phyloP scores from a whole-genome alignment of 305 asterid genomes.

The Rubia tinctorum region DNA sequence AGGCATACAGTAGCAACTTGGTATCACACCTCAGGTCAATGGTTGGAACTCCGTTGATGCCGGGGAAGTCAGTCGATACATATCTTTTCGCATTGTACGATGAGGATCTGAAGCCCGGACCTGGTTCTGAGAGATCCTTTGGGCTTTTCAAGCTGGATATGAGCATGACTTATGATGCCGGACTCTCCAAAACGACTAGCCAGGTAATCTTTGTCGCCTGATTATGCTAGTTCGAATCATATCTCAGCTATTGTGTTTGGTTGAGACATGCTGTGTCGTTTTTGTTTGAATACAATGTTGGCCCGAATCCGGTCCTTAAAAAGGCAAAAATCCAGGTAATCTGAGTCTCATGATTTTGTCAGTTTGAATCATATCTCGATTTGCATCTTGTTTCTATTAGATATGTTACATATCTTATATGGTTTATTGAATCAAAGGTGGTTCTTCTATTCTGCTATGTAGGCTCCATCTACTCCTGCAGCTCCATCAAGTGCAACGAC shows the following conservation, averaged over 20 bases:
- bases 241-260: not conserved
- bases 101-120: constrained; percentile 70
- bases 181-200: constrained; percentile 44
- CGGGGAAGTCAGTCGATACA: constrained; percentile 59
- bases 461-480: constrained; percentile 13
- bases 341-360: no score
- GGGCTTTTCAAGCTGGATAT: constrained; percentile 67
- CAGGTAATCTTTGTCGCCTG: constrained; percentile 28
- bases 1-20: constrained; percentile 59
- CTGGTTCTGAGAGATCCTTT: constrained; percentile 61
- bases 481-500: constrained; percentile 10
- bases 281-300: no score
- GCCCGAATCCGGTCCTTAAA: no score
- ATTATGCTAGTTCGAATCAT: not conserved
- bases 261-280: no score
- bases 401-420: not conserved
- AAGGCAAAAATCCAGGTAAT: no score
- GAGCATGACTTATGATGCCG: constrained; percentile 46
- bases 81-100: constrained; percentile 70
- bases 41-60: constrained; percentile 84
- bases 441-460: not conserved
- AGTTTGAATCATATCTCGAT: no score
- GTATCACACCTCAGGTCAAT: constrained; percentile 53
- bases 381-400: not conserved
- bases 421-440: not conserved